Evolutionary conservation across 345 rosid genomes (phyloP).

Genomic region (Syzygium grande): DNA sequence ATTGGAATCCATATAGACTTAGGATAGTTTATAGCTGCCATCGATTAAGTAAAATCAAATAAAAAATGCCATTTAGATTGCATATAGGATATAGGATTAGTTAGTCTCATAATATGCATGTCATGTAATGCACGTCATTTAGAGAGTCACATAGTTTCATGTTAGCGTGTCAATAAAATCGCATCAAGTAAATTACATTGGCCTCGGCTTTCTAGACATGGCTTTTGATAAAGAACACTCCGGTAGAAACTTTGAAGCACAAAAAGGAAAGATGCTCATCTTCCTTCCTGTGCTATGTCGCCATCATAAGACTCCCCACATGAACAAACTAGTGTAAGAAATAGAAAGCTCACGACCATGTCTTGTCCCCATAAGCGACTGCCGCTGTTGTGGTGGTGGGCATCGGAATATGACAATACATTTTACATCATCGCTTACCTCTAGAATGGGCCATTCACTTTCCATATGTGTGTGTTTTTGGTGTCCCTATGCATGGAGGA

Average conservation of each 20-base stretch:
- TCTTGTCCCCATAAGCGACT: not conserved
- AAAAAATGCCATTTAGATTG: too few relatives aligned
- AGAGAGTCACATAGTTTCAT: too few relatives aligned
- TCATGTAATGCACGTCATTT: too few relatives aligned
- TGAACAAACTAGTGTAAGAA: not conserved
- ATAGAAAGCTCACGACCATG: not conserved
- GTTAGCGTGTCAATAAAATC: too few relatives aligned
- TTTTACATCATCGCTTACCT: not conserved
- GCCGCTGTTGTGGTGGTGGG: not conserved
- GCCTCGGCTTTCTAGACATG: not conserved
- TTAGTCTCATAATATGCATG: too few relatives aligned
- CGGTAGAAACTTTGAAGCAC: not conserved
- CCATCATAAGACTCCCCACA: not conserved
- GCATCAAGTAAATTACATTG: too few relatives aligned
- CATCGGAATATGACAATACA: not conserved
- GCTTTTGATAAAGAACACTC: not conserved
- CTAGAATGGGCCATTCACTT: not conserved
- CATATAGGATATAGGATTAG: too few relatives aligned
- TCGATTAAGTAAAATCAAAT: too few relatives aligned
- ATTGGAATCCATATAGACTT: too few relatives aligned
- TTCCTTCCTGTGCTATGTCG: not conserved
- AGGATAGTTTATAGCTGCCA: too few relatives aligned
- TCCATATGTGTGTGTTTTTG: not conserved
- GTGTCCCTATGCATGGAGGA: not conserved
- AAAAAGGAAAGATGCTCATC: not conserved